Base-by-base conservation (phyloP, 2,329 filamentous ascomycete species). In the Helicocarpus griseus region DNA sequence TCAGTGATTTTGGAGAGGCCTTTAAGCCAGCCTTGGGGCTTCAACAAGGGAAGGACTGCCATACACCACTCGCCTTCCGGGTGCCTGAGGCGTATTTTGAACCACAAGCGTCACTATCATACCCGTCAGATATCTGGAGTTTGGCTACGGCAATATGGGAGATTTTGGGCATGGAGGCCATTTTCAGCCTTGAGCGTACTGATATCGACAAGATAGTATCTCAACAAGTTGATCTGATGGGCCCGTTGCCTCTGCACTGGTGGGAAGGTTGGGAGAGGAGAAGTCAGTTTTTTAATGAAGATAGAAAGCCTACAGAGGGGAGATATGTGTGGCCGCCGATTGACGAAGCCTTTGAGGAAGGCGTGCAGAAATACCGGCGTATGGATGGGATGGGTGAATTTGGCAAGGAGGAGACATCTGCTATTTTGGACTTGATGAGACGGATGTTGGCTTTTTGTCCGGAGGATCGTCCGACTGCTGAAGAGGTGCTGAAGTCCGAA, bases 1-100 rank as follows among this genome's bases (percentile, higher is more conserved):
- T 67, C 13, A 53, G 55, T 50, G 64, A 66, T 51, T 67, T 65
- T 58, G 63, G 64, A 8, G 63, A 66, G 43, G 59, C 63, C 17
- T 67, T 64, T 54, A 33, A 56, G 1, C 61, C 63, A 17, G 52
- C 46, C 14, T 54, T 43, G 17, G 56, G 62, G 0, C 2, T 35
- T 43, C 61, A 62, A 26, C 54, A 46, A 7, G 60, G 63, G 5
- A 47, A 60, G 48, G 56, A 58, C 21, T 58, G 59, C 48, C 51
- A 61, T 24, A 63, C 56, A 0, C 61, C 61, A 9, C 48, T 54
- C 3, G 51, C 54, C 1, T 49, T 56, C 4, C 53, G 55, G 28
- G 49, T 61, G 3, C 62, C 61, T 46, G 62, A 65, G 53, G 56
- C 57, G 21, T 45, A 45, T 29, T 63, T 65, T 48, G 56, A 63